Conservation (phyloP, 2,329 filamentous ascomycete species). For the Macroventuria anomochaeta region DNA sequence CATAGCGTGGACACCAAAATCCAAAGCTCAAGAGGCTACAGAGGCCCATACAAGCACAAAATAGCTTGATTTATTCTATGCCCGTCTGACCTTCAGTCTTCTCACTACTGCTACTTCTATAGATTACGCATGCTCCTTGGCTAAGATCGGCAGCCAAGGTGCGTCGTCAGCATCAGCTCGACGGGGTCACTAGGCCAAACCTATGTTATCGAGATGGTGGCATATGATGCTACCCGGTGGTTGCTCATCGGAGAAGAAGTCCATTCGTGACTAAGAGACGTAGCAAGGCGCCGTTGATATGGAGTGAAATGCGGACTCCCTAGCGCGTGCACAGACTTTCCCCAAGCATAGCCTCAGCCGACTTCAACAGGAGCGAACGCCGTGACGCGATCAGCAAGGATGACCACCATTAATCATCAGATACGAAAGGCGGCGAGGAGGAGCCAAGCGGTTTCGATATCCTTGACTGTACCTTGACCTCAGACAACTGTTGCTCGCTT, state of each 20-base stretch:
- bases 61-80: no score
- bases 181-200: background rate
- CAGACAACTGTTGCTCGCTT: background rate
- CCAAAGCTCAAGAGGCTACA: background rate
- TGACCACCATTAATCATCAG: constrained; percentile 13
- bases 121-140: background rate
- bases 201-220: background rate
- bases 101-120: background rate
- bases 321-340: constrained; percentile 9
- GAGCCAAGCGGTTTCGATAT: constrained; percentile 1
- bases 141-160: background rate
- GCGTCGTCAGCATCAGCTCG: constrained; percentile 1
- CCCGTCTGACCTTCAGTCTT: background rate
- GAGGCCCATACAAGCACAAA: background rate
- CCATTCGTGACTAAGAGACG: background rate
- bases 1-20: background rate
- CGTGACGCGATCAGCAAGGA: constrained; percentile 10
- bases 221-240: background rate
- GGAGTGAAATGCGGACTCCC: background rate
- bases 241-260: background rate
- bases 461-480: background rate
- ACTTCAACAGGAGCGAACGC: constrained; percentile 2
- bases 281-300: background rate
- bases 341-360: constrained; percentile 3
- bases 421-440: constrained; percentile 4